phyloP scores from a whole-genome alignment of 352 stramenopile species.

The Phytophthora uliginosa region DNA sequence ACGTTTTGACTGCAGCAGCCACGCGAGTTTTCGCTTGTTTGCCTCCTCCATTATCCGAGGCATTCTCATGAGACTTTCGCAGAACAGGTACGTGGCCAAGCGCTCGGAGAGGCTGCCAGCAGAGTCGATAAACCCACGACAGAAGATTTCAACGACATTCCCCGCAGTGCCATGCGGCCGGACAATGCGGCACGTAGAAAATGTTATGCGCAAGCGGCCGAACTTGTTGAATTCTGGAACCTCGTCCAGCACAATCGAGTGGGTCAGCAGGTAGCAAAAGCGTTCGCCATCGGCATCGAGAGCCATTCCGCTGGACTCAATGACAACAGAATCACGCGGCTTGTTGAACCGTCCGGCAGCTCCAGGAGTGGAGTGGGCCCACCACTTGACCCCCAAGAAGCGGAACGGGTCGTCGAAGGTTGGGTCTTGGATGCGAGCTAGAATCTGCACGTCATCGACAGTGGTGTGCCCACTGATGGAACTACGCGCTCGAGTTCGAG shows the following conservation, averaged over 20 bases:
- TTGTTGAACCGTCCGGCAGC: constrained; percentile 38
- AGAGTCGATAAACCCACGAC: constrained; percentile 41
- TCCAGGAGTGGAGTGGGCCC: constrained; percentile 30
- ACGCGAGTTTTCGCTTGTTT: constrained; percentile 54
- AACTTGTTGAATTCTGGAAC: constrained; percentile 30
- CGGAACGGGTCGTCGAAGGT: constrained; percentile 50
- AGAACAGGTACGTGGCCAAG: constrained; percentile 28
- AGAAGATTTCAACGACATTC: constrained; percentile 43
- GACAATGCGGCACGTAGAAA: constrained; percentile 49
- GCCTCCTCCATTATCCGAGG: constrained; percentile 45
- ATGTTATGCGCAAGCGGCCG: constrained; percentile 35
- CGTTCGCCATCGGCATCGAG: constrained; percentile 36
- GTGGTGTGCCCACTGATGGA: constrained; percentile 29
- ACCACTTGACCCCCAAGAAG: constrained; percentile 57
- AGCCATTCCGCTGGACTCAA: constrained; percentile 47
- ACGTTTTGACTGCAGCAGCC: constrained; percentile 35
- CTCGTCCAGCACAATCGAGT: constrained; percentile 41
- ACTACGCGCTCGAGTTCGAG: constrained; percentile 33
- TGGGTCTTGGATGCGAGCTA: constrained; percentile 41
- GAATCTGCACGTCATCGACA: constrained; percentile 33
- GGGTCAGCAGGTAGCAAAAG: constrained; percentile 43
- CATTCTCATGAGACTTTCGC: constrained; percentile 28
- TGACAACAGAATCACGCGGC: constrained; percentile 41
- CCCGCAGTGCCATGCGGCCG: constrained; percentile 23
- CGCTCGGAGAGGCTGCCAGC: constrained; percentile 32